Percentiles rank a stretch among this genome's conserved stretches.
Evolutionary conservation across 1,139 yeast genomes (phyloP).

Genomic region (Blastobotrys elegans): DNA sequence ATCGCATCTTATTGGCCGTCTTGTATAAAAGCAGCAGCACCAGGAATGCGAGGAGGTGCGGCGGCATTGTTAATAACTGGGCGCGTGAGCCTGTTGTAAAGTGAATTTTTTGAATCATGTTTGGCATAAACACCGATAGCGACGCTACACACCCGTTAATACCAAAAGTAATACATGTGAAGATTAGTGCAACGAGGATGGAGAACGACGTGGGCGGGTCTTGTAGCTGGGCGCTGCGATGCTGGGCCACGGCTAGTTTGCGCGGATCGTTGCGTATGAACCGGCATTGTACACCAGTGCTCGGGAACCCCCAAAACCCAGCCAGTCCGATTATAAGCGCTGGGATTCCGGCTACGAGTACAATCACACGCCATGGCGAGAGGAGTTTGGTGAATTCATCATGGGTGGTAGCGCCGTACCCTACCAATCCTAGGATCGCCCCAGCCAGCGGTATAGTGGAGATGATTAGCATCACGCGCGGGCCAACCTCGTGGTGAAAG

Average conservation of each 20-base stretch:
- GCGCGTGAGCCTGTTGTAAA: constrained; percentile 1
- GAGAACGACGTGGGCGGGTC: constrained; percentile 10
- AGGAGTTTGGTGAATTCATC: background rate
- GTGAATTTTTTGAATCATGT: background rate
- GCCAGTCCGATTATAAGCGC: constrained; percentile 5
- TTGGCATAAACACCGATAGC: constrained; percentile 4
- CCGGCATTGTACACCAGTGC: background rate
- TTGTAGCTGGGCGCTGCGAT: constrained; percentile 5
- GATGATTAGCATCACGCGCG: background rate
- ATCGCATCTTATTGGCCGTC: background rate
- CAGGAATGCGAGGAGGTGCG: background rate
- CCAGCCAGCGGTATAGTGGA: background rate
- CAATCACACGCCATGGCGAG: constrained; percentile 6
- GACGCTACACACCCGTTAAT: background rate
- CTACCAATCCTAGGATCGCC: background rate
- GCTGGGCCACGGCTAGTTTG: constrained; percentile 3
- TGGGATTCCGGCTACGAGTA: background rate
- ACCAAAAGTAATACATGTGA: background rate
- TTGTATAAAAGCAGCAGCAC: background rate
- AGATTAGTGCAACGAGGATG: background rate
- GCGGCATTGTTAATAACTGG: constrained; percentile 2
- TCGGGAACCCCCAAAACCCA: constrained; percentile 5
- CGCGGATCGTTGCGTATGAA: background rate
- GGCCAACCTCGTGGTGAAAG: background rate
- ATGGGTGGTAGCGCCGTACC: background rate